These are phyloP conservation scores for Teunomyces aglyptinius DNA, from an alignment of 805 yeast genomes.

Conservation along the genomic window DNA sequence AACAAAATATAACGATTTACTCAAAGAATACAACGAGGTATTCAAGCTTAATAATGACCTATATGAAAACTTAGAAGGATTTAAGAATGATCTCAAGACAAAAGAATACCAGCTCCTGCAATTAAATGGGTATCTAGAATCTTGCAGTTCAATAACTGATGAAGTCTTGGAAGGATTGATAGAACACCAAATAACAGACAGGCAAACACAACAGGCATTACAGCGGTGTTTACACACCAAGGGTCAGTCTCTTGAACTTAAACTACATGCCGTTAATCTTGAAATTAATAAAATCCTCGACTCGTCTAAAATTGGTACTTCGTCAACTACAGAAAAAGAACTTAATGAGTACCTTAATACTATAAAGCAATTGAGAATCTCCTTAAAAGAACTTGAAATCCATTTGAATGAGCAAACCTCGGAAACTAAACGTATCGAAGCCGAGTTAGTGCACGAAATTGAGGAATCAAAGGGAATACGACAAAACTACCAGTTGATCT, in stretches of 20 bases:
- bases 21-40: constrained; percentile 33
- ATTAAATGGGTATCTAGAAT: constrained; percentile 12
- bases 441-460: constrained; percentile 20
- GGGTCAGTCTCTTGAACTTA: constrained; percentile 19
- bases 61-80: constrained; percentile 33
- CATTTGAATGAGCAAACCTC: constrained; percentile 20
- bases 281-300: constrained; percentile 16
- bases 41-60: constrained; percentile 37
- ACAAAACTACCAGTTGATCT: constrained; percentile 17
- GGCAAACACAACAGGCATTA: constrained; percentile 16
- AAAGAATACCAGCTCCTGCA: constrained; percentile 22
- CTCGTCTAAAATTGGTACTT: constrained; percentile 10
- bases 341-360: constrained; percentile 12
- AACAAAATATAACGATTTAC: constrained; percentile 18
- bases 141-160: constrained; percentile 15
- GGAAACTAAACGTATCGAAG: constrained; percentile 19
- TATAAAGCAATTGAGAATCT: constrained; percentile 17
- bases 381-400: constrained; percentile 21
- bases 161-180: constrained; percentile 19
- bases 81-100: constrained; percentile 29
- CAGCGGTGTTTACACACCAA: constrained; percentile 13
- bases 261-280: constrained; percentile 20
- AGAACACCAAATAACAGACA: constrained; percentile 17
- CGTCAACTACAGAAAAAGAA: constrained; percentile 13
- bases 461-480: constrained; percentile 21